Conservation (phyloP, 2,329 filamentous ascomycete species). For the Helotiales sp. region DNA sequence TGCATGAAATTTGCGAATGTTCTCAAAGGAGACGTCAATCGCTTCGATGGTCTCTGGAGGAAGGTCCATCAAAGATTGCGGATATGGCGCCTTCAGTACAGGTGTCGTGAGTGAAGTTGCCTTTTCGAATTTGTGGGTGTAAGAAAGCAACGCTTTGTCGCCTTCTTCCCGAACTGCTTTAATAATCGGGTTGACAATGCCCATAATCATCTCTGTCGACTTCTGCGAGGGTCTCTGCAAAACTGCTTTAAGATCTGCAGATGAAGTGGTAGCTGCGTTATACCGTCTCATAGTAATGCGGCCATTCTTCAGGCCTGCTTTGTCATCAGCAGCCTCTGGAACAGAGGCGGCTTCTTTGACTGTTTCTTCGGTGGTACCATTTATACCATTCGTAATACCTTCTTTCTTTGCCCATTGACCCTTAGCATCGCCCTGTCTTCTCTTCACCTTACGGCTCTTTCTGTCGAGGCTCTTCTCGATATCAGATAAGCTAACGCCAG, state of each 20-base stretch:
- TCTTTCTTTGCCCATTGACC: constrained; percentile 86
- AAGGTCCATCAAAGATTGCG: constrained; percentile 80
- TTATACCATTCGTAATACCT: constrained; percentile 51
- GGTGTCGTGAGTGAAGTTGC: constrained; percentile 87
- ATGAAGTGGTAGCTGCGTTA: constrained; percentile 63
- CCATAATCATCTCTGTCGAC: constrained; percentile 90
- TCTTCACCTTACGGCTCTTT: constrained; percentile 94
- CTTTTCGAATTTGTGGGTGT: constrained; percentile 98
- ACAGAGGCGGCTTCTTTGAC: constrained; percentile 48
- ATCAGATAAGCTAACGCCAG: constrained; percentile 83
- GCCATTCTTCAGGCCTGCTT: constrained; percentile 47
- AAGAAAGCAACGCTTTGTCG: constrained; percentile 84
- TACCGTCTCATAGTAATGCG: constrained; percentile 84
- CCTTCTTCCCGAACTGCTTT: constrained; percentile 80
- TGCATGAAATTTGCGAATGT: constrained; percentile 91
- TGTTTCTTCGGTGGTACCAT: constrained; percentile 34
- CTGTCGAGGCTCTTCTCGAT: constrained; percentile 90
- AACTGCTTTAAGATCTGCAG: constrained; percentile 67
- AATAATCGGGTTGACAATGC: constrained; percentile 89
- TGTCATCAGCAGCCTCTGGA: constrained; percentile 52
- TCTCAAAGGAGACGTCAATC: constrained; percentile 93
- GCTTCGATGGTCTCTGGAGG: constrained; percentile 81
- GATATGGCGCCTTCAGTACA: constrained; percentile 87
- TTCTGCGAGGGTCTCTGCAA: constrained; percentile 90
- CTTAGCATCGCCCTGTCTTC: constrained; percentile 91